These are phyloP conservation scores for Tephrocybe sp. DNA, from an alignment of 768 basidiomycete genomes.

Conservation along the genomic window DNA sequence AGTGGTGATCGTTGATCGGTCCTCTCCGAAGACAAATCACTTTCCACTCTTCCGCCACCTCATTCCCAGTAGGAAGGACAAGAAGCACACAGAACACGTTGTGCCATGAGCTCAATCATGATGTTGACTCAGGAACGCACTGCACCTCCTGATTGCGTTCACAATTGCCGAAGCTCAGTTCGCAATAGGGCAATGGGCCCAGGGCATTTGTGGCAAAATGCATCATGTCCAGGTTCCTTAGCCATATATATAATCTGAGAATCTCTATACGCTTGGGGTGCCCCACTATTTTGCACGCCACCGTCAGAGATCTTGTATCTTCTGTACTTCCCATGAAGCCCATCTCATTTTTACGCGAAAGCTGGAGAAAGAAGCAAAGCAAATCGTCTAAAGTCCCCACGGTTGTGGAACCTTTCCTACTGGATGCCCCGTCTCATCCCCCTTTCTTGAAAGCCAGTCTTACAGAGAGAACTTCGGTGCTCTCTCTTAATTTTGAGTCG, in stretches of 20 bases:
- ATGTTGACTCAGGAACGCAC: constrained; percentile 29
- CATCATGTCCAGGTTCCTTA: background rate
- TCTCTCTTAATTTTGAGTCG: constrained; percentile 7
- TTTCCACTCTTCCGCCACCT: constrained; percentile 2
- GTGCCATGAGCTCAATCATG: constrained; percentile 9
- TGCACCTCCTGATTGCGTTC: constrained; percentile 26
- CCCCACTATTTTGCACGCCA: background rate
- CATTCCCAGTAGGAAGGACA: constrained; percentile 1
- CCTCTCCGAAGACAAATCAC: background rate
- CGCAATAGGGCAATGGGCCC: constrained; percentile 18
- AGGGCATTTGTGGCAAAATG: constrained; percentile 11
- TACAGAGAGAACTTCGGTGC: background rate
- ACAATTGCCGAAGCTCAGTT: constrained; percentile 21
- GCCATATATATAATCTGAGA: background rate
- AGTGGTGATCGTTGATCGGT: constrained; percentile 6
- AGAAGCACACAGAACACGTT: constrained; percentile 9
- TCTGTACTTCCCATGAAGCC: constrained; percentile 32
- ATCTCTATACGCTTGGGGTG: background rate
- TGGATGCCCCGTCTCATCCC: constrained; percentile 4
- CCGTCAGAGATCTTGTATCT: background rate
- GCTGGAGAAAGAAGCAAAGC: constrained; percentile 37
- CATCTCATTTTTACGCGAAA: constrained; percentile 37
- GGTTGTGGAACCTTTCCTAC: background rate
- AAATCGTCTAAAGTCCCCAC: constrained; percentile 18
- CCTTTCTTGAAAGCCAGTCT: constrained; percentile 2